Conservation (phyloP, 2,329 filamentous ascomycete genomes). For the Cladosporium sp. region DNA sequence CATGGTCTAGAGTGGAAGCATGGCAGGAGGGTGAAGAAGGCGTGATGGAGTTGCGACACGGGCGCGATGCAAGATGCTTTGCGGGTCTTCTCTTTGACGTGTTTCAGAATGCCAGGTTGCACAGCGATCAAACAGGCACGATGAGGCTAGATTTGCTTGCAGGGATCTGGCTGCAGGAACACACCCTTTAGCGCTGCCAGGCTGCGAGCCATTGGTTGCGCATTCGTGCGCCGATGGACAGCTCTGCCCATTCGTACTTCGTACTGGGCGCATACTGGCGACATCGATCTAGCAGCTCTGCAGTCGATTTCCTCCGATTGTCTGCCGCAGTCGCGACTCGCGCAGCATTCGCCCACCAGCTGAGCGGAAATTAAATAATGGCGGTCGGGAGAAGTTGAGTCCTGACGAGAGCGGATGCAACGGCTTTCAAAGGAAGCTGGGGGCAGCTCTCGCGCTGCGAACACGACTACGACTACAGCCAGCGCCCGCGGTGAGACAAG, state of each 20-base stretch:
- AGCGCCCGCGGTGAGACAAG: conserved; percentile 11
- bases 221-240: not conserved
- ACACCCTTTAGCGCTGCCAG: too few species aligned
- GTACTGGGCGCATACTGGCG: not conserved
- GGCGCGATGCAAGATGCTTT: not conserved
- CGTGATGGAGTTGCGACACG: not conserved
- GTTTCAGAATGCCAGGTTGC: conserved; percentile 1
- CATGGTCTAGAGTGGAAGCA: not conserved
- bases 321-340: not conserved
- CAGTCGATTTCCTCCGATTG: not conserved
- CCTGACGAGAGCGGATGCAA: not conserved
- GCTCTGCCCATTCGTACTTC: not conserved
- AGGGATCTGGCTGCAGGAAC: not conserved
- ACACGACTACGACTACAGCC: not conserved
- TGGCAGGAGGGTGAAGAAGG: not conserved
- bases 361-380: not conserved
- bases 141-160: not conserved
- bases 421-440: not conserved
- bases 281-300: not conserved
- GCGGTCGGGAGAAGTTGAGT: not conserved
- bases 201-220: not conserved
- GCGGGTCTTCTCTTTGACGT: not conserved
- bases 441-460: conserved; percentile 3
- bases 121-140: conserved; percentile 6
- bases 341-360: not conserved